These are phyloP conservation scores for Saccharomyces hybrid DNA, from an alignment of 1,139 yeast species.

Conservation along the genomic window DNA sequence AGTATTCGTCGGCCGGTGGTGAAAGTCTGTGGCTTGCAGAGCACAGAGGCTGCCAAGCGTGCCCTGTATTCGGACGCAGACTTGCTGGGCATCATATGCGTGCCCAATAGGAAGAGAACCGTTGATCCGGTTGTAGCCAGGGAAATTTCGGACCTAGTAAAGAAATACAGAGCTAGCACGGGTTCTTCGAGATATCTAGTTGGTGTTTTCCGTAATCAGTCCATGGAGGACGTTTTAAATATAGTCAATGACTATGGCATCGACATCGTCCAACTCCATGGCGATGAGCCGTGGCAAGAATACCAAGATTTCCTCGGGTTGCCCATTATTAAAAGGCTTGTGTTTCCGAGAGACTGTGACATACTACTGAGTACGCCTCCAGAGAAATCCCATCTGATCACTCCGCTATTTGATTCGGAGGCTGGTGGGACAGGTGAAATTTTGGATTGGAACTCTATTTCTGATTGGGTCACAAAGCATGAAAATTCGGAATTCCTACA, in stretches of 20 bases:
- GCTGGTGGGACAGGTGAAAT: constrained; percentile 83
- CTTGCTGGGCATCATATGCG: constrained; percentile 76
- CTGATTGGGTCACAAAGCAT: constrained; percentile 30
- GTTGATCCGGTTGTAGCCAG: constrained; percentile 48
- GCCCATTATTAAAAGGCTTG: constrained; percentile 70
- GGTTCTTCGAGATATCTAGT: constrained; percentile 38
- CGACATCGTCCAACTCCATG: constrained; percentile 86
- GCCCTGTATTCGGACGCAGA: constrained; percentile 72
- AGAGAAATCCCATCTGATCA: constrained; percentile 33
- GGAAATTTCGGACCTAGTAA: constrained; percentile 40
- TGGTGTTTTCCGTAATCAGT: constrained; percentile 86
- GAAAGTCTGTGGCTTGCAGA: constrained; percentile 77
- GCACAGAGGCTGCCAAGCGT: constrained; percentile 54
- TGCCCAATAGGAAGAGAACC: constrained; percentile 73
- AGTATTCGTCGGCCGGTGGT: constrained; percentile 24
- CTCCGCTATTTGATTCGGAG: constrained; percentile 77
- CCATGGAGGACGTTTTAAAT: constrained; percentile 49
- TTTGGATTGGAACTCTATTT: constrained; percentile 58
- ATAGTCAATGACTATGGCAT: constrained; percentile 43
- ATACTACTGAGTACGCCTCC: constrained; percentile 13
- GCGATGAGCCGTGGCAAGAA: constrained; percentile 59
- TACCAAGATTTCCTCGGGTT: constrained; percentile 36
- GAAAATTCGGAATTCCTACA: constrained; percentile 34
- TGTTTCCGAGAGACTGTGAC: constrained; percentile 48
- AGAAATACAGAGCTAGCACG: constrained; percentile 7